A percentile compares a stretch with the other conserved stretches of the same genome.
Evolutionary conservation across 352 stramenopile species (phyloP).

Genomic region (Aphanomyces stellatus): DNA sequence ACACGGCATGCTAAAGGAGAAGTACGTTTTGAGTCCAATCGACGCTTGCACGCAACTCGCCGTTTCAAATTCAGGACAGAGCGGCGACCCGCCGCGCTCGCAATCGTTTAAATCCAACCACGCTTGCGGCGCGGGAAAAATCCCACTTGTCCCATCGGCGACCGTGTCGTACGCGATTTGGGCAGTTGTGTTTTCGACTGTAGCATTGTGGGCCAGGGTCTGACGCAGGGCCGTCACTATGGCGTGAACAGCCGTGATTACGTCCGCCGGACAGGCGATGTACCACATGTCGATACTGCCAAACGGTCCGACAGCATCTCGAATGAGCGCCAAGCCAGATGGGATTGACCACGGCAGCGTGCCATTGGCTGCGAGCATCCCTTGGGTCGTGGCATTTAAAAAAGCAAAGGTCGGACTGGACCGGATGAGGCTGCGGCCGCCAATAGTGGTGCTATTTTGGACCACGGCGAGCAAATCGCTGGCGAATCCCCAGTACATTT

Average conservation of each 20-base stretch:
- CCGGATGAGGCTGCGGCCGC: not conserved
- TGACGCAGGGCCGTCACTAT: not conserved
- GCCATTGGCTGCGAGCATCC: not conserved
- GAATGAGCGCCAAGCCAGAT: not conserved
- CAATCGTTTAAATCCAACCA: no score
- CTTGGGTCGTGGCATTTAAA: not conserved
- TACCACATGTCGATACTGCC: not conserved
- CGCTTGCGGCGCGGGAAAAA: no score
- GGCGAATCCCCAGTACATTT: constrained; percentile 11
- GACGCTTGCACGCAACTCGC: no score
- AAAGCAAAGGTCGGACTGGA: constrained; percentile 7
- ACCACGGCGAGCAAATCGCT: not conserved
- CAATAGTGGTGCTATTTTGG: not conserved
- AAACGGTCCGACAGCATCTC: not conserved
- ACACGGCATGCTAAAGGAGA: no score
- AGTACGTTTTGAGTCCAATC: no score
- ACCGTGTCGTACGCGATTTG: no score
- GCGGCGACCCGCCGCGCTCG: no score
- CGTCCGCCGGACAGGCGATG: not conserved
- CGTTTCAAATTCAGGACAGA: no score
- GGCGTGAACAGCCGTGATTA: not conserved
- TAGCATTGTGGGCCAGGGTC: not conserved
- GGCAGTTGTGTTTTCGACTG: no score
- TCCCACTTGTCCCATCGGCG: no score
- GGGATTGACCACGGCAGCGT: not conserved